Base-by-base conservation (phyloP, 2,329 filamentous ascomycete species). In the Amauroascus verrucosus region DNA sequence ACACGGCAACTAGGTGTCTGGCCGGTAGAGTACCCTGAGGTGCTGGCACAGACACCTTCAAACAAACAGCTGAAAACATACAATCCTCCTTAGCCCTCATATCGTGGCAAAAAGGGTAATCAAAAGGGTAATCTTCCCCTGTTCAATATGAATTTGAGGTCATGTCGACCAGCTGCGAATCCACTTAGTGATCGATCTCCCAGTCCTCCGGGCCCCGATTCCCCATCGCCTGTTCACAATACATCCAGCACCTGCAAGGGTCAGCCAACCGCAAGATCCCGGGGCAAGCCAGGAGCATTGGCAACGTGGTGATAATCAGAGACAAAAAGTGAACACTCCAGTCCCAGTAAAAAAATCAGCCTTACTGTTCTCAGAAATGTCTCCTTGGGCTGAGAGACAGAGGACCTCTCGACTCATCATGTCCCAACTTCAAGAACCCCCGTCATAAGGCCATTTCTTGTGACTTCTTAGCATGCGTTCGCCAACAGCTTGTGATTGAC, bases 21-120 rank as follows among this genome's bases (percentile, higher is more conserved):
- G 70, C 61, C 58, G 33, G 60, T 70, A 1, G 66, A 72, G 28
- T 57, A 54, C 53, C 28, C 44, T n/a, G 47, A 57, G 2, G 43
- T 59, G 0, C 49, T 58, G 7, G 50, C 33, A 16, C 47, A 52
- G 33, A 54, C 52, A 26, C 55, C 55, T 33, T 33, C 28, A 2
- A 16, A 26, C n/a, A 38, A 49, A 37, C 50, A 44, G n/a, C 52
- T 33, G 24, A 37, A 48, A 26, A 33, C 18, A 1, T 18, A 20
- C 18, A 57, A 54, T 37, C 14, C 24, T 37, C 32, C 37, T 6
- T 57, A 32, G 1, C 45, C 49, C 11, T 6, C 30, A 11, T 51
- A 53, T n/a, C 41, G 18, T 30, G 43, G 53, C 1, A 22, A 32
- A 47, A 54, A 38, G 13, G 38, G 26, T 11, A 26, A 55, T 45